These are phyloP conservation scores for Camellia oleifera DNA, from an alignment of 179 eudicot species.

Conservation along the genomic window DNA sequence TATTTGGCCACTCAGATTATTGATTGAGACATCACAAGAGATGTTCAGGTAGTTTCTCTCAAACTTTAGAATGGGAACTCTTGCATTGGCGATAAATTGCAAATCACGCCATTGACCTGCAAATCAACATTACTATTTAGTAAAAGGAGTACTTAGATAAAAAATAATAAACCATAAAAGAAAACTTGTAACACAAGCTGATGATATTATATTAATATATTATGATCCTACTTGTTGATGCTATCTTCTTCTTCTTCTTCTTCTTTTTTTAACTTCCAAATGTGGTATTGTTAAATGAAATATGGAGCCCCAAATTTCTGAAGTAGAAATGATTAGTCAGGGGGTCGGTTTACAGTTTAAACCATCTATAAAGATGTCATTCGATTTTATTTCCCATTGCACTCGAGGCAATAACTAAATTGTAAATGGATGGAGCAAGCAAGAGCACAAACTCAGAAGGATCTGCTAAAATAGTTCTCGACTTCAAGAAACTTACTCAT, in stretches of 20 bases:
- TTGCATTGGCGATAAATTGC: constrained; percentile 68
- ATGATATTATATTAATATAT: no score
- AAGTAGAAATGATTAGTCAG: no score
- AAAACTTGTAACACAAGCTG: no score
- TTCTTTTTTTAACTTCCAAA: not conserved
- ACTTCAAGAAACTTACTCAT: not conserved
- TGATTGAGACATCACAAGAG: constrained; percentile 87
- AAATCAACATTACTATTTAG: constrained; percentile 16
- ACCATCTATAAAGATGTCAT: no score
- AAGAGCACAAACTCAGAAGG: not conserved
- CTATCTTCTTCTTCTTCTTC: not conserved
- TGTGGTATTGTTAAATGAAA: not conserved
- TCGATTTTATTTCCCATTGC: not conserved
- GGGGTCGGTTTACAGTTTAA: no score
- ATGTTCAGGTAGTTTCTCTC: constrained; percentile 51
- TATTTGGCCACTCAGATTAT: constrained; percentile 83
- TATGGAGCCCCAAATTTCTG: no score
- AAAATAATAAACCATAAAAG: not conserved
- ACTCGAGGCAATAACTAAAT: not conserved
- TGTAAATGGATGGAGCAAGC: not conserved
- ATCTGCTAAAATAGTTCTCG: not conserved
- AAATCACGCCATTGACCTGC: constrained; percentile 68
- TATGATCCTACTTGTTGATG: not conserved
- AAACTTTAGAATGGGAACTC: constrained; percentile 74
- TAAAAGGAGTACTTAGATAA: not conserved